Percentiles rank a stretch among this genome's conserved stretches.
These are phyloP conservation scores for Brassica incana DNA, from an alignment of 345 rosid species.

Conservation along the genomic window DNA sequence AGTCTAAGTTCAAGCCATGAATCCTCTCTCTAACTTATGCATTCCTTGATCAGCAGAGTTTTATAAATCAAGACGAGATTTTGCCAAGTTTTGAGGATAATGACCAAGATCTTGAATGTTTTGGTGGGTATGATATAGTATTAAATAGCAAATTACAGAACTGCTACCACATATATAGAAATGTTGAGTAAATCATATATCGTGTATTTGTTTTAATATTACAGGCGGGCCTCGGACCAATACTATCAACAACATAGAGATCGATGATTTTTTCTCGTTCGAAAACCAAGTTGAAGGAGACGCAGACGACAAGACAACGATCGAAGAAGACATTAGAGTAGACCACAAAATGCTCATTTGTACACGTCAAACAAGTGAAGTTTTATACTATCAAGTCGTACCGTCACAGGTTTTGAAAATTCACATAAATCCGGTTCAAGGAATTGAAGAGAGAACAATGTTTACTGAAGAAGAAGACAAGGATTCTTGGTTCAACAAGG, in stretches of 20 bases:
- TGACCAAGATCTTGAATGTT: conserved; percentile 42
- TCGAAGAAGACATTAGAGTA: conserved; percentile 54
- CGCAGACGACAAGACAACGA: conserved; percentile 35
- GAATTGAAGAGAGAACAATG: conserved; percentile 25
- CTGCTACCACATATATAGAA: neutral
- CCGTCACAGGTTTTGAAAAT: conserved; percentile 79
- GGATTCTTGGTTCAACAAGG: conserved; percentile 33
- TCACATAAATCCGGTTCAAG: conserved; percentile 46
- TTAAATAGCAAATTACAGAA: neutral
- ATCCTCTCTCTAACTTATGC: neutral
- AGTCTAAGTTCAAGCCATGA: neutral
- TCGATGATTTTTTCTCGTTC: conserved; percentile 58
- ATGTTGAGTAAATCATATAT: neutral
- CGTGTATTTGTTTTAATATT: neutral
- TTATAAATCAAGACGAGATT: conserved; percentile 50
- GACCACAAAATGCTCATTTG: conserved; percentile 70
- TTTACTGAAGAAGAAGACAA: conserved; percentile 18
- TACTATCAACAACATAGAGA: conserved; percentile 38
- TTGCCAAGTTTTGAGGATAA: conserved; percentile 52
- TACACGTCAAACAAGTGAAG: conserved; percentile 70
- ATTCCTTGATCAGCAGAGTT: conserved; percentile 34
- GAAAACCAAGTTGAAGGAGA: conserved; percentile 37
- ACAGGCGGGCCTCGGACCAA: conserved; percentile 40
- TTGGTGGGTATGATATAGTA: conserved; percentile 46
- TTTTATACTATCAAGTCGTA: conserved; percentile 65